Percentiles rank a stretch among this genome's conserved stretches.
Conservation (phyloP, 345 rosid genomes). For the Pistacia vera region DNA sequence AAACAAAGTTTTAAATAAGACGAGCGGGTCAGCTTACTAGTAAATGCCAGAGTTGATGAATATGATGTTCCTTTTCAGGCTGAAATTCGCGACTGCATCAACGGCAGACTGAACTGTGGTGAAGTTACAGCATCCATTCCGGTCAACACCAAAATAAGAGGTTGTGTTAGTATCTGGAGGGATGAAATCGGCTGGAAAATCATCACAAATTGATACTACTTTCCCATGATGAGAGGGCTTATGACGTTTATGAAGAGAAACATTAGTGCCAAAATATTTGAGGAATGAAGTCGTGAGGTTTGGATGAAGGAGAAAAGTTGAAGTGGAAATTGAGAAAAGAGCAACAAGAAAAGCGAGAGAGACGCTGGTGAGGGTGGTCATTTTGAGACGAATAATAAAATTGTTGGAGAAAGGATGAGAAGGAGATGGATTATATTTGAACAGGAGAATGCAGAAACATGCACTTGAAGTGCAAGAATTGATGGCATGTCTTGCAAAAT, state of each 20-base stretch:
- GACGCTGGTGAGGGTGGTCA: conserved; percentile 44
- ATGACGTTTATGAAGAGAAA: conserved; percentile 22
- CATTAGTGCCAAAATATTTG: conserved; percentile 7
- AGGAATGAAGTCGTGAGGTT: conserved; percentile 21
- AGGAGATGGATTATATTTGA: conserved; percentile 10
- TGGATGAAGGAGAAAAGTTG: conserved; percentile 33
- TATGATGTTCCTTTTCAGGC: conserved; percentile 60
- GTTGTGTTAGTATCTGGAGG: conserved; percentile 75
- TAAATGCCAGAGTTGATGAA: conserved; percentile 90
- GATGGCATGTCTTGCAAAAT: conserved; percentile 90
- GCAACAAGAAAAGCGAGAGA: conserved; percentile 39
- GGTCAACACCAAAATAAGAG: conserved; percentile 69
- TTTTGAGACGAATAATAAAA: conserved; percentile 19
- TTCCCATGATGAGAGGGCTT: conserved; percentile 28
- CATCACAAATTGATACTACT: conserved; percentile 56
- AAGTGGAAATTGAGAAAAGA: conserved; percentile 41
- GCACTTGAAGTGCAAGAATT: conserved; percentile 78
- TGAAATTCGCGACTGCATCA: conserved; percentile 55
- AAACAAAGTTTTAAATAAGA: no score
- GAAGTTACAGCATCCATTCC: conserved; percentile 84
- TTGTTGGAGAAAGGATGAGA: background rate
- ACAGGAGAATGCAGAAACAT: conserved; percentile 25
- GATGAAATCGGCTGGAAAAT: conserved; percentile 61
- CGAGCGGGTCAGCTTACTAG: conserved; percentile 44
- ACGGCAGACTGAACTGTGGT: conserved; percentile 83